Percentiles rank a stretch among this genome's conserved stretches.
Conservation (phyloP, 2,329 filamentous ascomycete genomes). For the Colletotrichum echinochloae region DNA sequence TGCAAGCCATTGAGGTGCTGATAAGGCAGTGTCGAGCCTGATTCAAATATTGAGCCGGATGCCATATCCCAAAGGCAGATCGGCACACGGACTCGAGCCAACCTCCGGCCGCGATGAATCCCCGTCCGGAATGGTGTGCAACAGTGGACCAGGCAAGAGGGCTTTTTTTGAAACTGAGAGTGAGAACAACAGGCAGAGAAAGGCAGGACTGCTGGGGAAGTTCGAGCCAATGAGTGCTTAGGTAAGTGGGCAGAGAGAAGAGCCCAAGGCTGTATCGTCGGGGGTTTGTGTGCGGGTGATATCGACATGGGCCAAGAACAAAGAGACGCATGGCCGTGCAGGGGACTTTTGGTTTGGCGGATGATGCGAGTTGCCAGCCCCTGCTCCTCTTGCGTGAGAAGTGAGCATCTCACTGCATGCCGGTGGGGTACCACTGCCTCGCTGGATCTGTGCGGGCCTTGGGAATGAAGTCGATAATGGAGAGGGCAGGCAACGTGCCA, state of each 20-base stretch:
- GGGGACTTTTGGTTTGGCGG: constrained; percentile 16
- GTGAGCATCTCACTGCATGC: constrained; percentile 24
- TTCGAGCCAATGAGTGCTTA: not conserved
- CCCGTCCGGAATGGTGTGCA: not conserved
- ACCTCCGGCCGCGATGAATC: not conserved
- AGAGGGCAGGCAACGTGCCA: constrained; percentile 27
- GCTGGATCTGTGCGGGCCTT: constrained; percentile 20
- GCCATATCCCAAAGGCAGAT: not conserved
- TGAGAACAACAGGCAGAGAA: not conserved
- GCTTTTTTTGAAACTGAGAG: not conserved
- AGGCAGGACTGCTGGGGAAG: not conserved
- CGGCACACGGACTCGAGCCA: not conserved
- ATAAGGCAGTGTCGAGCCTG: not conserved
- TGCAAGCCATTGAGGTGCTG: not conserved
- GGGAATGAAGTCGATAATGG: constrained; percentile 7
- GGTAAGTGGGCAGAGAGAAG: not conserved
- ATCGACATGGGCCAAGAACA: constrained; percentile 33
- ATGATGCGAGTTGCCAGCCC: constrained; percentile 10
- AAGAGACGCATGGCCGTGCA: constrained; percentile 22
- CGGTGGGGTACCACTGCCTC: constrained; percentile 17
- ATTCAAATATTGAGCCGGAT: not conserved
- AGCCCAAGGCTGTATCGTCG: not conserved
- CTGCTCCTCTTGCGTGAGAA: constrained; percentile 7
- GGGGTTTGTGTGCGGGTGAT: constrained; percentile 24
- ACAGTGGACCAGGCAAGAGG: not conserved